A percentile compares a stretch with the other conserved stretches of the same genome.
phyloP scores from a whole-genome alignment of 2,329 filamentous ascomycete genomes.

The Sporothrix dimorphospora region DNA sequence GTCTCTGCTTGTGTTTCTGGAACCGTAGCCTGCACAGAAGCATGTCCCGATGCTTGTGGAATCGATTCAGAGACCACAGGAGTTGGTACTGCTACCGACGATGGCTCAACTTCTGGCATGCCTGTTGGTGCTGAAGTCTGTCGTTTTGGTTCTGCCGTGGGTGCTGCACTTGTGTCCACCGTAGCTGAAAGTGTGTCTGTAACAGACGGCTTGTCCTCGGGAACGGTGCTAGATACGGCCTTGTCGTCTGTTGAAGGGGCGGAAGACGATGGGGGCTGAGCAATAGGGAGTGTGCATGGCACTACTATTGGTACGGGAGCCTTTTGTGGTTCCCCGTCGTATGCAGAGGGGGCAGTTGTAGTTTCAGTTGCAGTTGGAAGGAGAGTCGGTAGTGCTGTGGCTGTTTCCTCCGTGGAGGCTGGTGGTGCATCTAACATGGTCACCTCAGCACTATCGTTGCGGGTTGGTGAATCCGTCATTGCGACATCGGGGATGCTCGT shows the following conservation, averaged over 20 bases:
- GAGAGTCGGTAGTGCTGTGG: background rate
- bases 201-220: background rate
- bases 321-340: background rate
- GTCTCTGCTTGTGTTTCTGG: background rate
- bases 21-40: background rate
- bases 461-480: constrained; percentile 12
- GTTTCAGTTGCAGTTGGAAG: background rate
- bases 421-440: background rate
- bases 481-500: background rate
- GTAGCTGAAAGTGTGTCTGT: background rate
- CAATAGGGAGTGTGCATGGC: background rate
- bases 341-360: background rate
- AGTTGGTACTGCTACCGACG: background rate
- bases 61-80: background rate
- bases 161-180: background rate
- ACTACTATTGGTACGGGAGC: background rate
- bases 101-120: background rate
- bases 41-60: background rate
- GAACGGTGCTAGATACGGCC: background rate
- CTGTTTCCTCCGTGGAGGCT: background rate
- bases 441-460: background rate
- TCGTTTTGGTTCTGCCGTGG: background rate
- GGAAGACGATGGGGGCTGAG: background rate
- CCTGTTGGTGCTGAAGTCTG: background rate
- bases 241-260: background rate